phyloP scores from a whole-genome alignment of 1,139 yeast species.

The Taiozyma onychis region DNA sequence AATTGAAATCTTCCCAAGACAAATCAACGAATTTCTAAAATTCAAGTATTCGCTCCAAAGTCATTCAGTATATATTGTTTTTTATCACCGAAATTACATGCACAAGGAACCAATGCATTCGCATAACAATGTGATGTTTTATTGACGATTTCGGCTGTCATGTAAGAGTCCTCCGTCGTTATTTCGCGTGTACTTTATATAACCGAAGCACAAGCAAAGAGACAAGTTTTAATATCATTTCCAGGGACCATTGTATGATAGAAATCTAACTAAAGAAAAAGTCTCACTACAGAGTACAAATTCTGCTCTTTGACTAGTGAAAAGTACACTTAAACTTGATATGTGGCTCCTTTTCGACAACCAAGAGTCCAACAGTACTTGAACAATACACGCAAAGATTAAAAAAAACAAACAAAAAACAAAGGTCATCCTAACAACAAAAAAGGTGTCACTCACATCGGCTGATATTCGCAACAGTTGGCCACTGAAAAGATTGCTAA shows the following conservation, averaged over 20 bases:
- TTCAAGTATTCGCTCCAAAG: background rate
- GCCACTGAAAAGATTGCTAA: background rate
- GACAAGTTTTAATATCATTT: too few relatives aligned
- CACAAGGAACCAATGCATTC: background rate
- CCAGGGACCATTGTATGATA: too few relatives aligned
- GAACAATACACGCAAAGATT: background rate
- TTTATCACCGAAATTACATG: background rate
- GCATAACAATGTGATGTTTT: background rate
- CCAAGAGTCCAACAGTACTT: too few relatives aligned
- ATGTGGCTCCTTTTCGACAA: background rate
- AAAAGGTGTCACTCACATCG: background rate
- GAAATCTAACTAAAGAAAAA: too few relatives aligned
- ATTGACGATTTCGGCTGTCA: background rate
- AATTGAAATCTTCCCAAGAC: too few relatives aligned
- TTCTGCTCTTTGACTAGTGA: too few relatives aligned
- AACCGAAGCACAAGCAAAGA: too few relatives aligned
- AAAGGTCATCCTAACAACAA: background rate
- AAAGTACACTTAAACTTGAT: background rate
- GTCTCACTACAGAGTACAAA: too few relatives aligned
- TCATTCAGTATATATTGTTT: background rate
- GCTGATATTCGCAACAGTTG: background rate
- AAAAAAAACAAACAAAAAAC: too few relatives aligned
- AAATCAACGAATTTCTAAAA: too few relatives aligned
- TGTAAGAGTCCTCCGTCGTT: background rate
- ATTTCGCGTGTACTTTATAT: background rate